These are phyloP conservation scores for Albugo laibachii DNA, from an alignment of 352 stramenopile genomes.

Conservation along the genomic window DNA sequence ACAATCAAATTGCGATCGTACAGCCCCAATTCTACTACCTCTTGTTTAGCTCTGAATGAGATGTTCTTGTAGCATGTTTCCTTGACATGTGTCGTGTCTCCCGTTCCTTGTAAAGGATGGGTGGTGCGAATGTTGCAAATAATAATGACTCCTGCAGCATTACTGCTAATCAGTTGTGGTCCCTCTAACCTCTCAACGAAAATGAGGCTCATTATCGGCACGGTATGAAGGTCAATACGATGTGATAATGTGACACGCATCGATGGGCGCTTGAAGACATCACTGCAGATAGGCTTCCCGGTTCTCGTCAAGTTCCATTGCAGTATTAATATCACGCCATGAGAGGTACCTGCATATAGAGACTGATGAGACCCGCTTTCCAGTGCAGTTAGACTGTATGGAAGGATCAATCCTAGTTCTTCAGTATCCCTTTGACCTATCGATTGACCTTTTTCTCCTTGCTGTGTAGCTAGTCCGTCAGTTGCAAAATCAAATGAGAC, in stretches of 20 bases:
- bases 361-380: constrained; percentile 16
- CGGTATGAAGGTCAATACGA: constrained; percentile 26
- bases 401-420: constrained; percentile 2
- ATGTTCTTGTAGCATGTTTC: no score
- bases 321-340: constrained; percentile 22
- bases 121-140: no score
- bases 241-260: constrained; percentile 13
- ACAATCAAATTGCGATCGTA: no score
- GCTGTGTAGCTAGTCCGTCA: no score
- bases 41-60: no score
- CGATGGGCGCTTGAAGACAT: constrained; percentile 4
- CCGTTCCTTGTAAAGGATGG: no score
- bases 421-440: no score
- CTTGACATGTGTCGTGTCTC: no score
- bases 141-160: no score
- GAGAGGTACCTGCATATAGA: constrained; percentile 23
- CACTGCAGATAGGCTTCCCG: neutral
- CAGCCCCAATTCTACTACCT: no score
- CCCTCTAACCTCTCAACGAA: neutral
- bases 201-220: constrained; percentile 17
- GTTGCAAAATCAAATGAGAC: no score
- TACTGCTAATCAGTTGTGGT: neutral
- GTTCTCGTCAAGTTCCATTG: constrained; percentile 16
- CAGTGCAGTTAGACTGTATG: constrained; percentile 21
- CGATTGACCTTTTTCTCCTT: no score